These are phyloP conservation scores for Rubus parviflorus DNA, from an alignment of 306 rosid species.

Conservation along the genomic window DNA sequence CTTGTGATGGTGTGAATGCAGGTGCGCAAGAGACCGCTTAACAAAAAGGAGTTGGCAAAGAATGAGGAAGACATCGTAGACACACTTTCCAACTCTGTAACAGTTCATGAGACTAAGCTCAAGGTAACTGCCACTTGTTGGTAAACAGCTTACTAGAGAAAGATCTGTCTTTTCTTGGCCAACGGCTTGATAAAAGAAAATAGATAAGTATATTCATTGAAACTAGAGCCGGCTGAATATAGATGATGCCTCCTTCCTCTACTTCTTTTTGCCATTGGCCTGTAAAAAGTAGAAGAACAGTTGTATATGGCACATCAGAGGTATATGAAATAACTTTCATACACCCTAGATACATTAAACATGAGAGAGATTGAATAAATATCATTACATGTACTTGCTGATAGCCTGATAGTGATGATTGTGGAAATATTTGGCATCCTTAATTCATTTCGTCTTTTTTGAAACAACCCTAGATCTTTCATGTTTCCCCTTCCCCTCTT, in stretches of 20 bases:
- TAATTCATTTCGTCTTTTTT: constrained; percentile 1
- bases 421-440: neutral
- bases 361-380: neutral
- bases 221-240: neutral
- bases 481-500: too few relatives aligned
- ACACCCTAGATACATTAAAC: neutral
- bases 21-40: constrained; percentile 98
- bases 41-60: constrained; percentile 88
- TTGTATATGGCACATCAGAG: neutral
- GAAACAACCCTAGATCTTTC: neutral
- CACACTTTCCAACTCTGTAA: constrained; percentile 66
- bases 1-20: constrained; percentile 38
- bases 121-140: constrained; percentile 49
- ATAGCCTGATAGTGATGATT: neutral
- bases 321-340: neutral
- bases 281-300: neutral
- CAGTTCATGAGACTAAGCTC: constrained; percentile 94
- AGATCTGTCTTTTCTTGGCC: neutral
- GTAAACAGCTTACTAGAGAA: neutral
- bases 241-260: neutral
- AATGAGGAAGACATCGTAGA: constrained; percentile 96
- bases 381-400: neutral
- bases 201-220: neutral
- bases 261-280: neutral
- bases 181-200: neutral